Percentiles rank a stretch among this genome's conserved stretches.
phyloP scores from a whole-genome alignment of 768 basidiomycete species.

The Kwoniella dejecticola region DNA sequence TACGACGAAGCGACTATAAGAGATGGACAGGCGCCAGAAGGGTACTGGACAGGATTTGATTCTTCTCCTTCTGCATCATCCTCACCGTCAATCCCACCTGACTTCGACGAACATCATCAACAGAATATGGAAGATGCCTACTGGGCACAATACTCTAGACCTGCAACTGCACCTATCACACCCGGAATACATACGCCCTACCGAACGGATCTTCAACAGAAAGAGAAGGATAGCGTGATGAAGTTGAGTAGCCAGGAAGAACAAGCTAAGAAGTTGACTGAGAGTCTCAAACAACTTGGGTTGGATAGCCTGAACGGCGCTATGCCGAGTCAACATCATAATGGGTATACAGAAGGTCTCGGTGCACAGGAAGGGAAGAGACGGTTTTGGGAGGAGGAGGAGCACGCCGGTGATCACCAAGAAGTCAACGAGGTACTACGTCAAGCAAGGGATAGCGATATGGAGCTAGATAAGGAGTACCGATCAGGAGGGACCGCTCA shows the following conservation, averaged over 20 bases:
- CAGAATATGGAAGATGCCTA: slow-evolving; percentile 28
- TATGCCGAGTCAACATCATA: too few relatives aligned
- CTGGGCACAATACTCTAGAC: slow-evolving; percentile 25
- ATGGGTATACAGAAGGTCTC: background rate
- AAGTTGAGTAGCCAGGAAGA: background rate
- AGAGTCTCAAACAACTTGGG: slow-evolving; percentile 10
- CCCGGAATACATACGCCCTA: background rate
- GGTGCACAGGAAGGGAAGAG: background rate
- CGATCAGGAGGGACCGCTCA: too few relatives aligned
- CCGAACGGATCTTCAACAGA: background rate
- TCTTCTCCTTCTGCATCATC: slow-evolving; percentile 1
- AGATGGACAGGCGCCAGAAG: slow-evolving; percentile 12
- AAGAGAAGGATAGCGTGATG: too few relatives aligned
- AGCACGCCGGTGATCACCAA: background rate
- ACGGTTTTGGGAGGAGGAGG: background rate
- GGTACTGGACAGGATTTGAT: slow-evolving; percentile 28
- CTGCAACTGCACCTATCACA: slow-evolving; percentile 20
- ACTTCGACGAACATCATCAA: background rate
- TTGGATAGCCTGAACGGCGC: background rate
- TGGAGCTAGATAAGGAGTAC: too few relatives aligned
- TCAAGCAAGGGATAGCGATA: too few relatives aligned
- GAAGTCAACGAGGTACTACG: too few relatives aligned
- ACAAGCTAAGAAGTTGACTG: slow-evolving; percentile 11
- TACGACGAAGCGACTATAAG: background rate
- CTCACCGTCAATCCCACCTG: background rate